Evolutionary conservation across 768 basidiomycete genomes (phyloP).

Genomic region (Termitomyces sp.): DNA sequence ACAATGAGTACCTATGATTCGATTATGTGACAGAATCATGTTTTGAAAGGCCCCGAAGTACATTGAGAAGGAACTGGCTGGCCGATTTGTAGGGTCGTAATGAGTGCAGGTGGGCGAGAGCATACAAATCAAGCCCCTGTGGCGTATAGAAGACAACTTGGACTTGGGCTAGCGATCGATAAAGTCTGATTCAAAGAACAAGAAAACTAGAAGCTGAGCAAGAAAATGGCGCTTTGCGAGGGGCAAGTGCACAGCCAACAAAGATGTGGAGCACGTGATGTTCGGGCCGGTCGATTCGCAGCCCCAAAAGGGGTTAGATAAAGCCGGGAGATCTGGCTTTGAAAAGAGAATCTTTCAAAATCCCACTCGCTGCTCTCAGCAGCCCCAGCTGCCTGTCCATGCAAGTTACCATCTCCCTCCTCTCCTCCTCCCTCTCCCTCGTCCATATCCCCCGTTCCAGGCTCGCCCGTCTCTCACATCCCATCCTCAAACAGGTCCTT

Average conservation of each 20-base stretch:
- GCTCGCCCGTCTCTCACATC: constrained; percentile 49
- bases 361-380: not conserved
- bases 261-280: not conserved
- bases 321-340: not conserved
- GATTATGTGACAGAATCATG: not conserved
- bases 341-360: not conserved
- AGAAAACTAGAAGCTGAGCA: not conserved
- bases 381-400: constrained; percentile 15
- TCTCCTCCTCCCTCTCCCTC: constrained; percentile 66
- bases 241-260: no score
- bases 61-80: not conserved
- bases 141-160: constrained; percentile 3
- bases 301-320: constrained; percentile 11
- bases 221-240: not conserved
- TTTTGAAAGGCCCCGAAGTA: not conserved
- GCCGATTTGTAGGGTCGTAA: not conserved
- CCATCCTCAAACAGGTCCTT: constrained; percentile 64
- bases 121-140: not conserved
- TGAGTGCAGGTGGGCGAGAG: not conserved
- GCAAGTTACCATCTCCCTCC: constrained; percentile 60
- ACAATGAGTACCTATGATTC: not conserved
- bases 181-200: not conserved
- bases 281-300: not conserved
- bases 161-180: not conserved
- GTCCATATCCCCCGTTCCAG: constrained; percentile 72